These are phyloP conservation scores for Xylariaceae sp. DNA, from an alignment of 2,329 filamentous ascomycete genomes.

Conservation along the genomic window DNA sequence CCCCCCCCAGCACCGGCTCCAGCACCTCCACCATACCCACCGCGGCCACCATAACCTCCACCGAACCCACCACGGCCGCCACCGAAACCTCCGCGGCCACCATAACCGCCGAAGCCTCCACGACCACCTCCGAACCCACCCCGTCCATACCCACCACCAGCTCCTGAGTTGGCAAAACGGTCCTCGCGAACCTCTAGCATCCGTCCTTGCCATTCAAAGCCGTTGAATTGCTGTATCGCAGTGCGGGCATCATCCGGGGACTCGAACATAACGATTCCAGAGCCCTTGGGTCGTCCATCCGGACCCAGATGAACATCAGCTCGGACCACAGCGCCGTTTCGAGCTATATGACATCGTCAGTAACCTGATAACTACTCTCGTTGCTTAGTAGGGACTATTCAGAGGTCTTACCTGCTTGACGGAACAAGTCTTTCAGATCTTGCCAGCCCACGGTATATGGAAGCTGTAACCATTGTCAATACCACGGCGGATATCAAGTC, in stretches of 20 bases:
- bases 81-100: slow-evolving; percentile 54
- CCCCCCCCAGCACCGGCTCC: slow-evolving; percentile 16
- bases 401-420: slow-evolving; percentile 83
- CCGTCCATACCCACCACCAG: slow-evolving; percentile 63
- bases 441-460: slow-evolving; percentile 99
- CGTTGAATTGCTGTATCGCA: slow-evolving; percentile 97
- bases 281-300: slow-evolving; percentile 93
- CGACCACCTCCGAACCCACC: slow-evolving; percentile 53
- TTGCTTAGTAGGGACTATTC: not conserved
- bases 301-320: slow-evolving; percentile 93
- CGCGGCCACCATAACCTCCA: slow-evolving; percentile 50
- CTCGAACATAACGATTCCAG: slow-evolving; percentile 96
- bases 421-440: slow-evolving; percentile 97
- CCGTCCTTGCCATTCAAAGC: slow-evolving; percentile 97
- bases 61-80: slow-evolving; percentile 51
- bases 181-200: slow-evolving; percentile 94
- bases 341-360: slow-evolving; percentile 47
- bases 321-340: slow-evolving; percentile 82
- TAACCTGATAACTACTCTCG: not conserved
- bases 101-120: slow-evolving; percentile 56
- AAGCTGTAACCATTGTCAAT: slow-evolving; percentile 65
- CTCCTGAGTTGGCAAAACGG: slow-evolving; percentile 76
- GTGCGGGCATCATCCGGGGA: slow-evolving; percentile 92
- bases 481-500: slow-evolving; percentile 25
- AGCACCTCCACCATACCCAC: slow-evolving; percentile 44